Evolutionary conservation across 2,329 filamentous ascomycete genomes (phyloP).

Genomic region (Thielaviopsis ethacetica): DNA sequence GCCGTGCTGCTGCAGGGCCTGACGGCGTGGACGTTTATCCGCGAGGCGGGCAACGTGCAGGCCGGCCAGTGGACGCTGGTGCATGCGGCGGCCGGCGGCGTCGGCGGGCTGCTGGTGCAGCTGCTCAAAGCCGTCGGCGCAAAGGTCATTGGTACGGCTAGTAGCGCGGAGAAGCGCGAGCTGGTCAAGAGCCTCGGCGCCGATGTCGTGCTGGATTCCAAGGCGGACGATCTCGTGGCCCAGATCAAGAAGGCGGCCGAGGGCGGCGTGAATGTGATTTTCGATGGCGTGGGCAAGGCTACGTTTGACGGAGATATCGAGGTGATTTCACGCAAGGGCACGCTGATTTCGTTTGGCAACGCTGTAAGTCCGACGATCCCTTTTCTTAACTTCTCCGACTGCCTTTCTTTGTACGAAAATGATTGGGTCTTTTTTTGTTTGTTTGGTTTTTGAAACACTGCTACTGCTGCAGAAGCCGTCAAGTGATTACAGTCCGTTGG

Average conservation of each 20-base stretch:
- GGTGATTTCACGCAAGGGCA: conserved; percentile 60
- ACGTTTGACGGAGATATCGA: conserved; percentile 71
- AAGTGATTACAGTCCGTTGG: no score
- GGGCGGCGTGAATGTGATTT: conserved; percentile 62
- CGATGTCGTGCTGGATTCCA: conserved; percentile 39
- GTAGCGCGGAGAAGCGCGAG: conserved; percentile 53
- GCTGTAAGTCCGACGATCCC: conserved; percentile 32
- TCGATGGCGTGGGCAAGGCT: conserved; percentile 70
- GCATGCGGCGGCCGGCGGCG: conserved; percentile 73
- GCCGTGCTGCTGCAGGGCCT: conserved; percentile 65
- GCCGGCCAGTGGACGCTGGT: conserved; percentile 69
- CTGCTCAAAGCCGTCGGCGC: conserved; percentile 57
- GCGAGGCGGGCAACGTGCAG: conserved; percentile 60
- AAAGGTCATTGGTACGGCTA: conserved; percentile 64
- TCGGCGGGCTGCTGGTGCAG: conserved; percentile 60
- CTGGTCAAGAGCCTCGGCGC: conserved; percentile 57
- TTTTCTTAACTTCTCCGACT: not conserved
- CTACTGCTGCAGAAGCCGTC: no score
- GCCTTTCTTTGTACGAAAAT: no score
- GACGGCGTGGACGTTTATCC: conserved; percentile 64
- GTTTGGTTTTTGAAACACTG: no score
- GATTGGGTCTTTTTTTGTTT: not conserved
- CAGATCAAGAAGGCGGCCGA: conserved; percentile 54
- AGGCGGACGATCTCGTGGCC: conserved; percentile 36
- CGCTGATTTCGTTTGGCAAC: conserved; percentile 65